Base-by-base conservation (phyloP, 495 filamentous ascomycete species). In the Cryomyces minteri region DNA sequence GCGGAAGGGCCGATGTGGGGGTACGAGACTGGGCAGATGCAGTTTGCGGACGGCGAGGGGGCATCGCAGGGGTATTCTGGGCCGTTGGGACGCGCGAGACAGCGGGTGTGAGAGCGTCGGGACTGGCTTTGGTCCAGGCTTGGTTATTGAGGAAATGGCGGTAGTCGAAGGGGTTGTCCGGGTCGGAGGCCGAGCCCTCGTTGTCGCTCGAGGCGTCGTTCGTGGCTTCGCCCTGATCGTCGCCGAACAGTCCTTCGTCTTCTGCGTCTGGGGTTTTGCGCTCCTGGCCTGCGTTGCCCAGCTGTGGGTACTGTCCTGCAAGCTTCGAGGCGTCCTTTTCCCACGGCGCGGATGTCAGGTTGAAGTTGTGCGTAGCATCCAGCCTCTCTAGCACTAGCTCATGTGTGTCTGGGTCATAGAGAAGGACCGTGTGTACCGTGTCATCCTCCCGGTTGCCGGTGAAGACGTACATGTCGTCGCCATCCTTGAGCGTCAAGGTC, bases 81-180 rank as follows among this genome's bases (percentile, higher is more conserved):
- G 43, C 43, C 31, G 30, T 43, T 12, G 34, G 9, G 12, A 14
- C 34, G 9, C 34, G 3, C 3, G 34, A 38, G 34, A 14, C 34
- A 14, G 34, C 34, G 1, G 34, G 34, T 1, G 34, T 38, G 9
- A 10, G 34, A 10, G 34, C 34, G 9, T 38, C 34, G 34, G 34
- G 34, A 9, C 9, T 10, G 12, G 34, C 9, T 25, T 25, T 25
- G 34, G 34, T 2, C 12, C 9, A 9, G 34, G 9, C 12, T 14
- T 14, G 9, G 34, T 38, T 38, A 14, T 38, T 14, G 34, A 51
- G 11, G 38, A 47, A 54, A 34, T 48, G 44, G 11, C 49, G 40
- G 38, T 33, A 51, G 32, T 54, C 51, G 38, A 43, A 54, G 11
- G 45, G 44, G 32, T 48, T 52, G n/a, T 50, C 40, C 34, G 45